A percentile compares a stretch with the other conserved stretches of the same genome.
Evolutionary conservation across 2,329 filamentous ascomycete species (phyloP).

Genomic region (Exserohilum turcica): DNA sequence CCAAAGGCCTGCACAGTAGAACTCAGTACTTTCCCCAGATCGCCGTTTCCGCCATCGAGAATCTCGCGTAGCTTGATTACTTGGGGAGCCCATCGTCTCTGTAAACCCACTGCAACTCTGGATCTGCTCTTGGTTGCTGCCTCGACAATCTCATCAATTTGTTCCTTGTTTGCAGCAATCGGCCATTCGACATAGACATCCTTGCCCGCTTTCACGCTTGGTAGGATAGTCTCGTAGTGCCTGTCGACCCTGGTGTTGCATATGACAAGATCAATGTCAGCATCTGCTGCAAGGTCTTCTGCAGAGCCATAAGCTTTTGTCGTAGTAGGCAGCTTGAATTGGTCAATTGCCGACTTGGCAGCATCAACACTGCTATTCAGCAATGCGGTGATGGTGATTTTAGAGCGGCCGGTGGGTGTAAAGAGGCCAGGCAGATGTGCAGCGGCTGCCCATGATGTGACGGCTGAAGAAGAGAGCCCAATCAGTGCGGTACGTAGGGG

Average conservation of each 20-base stretch:
- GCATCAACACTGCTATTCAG: constrained; percentile 53
- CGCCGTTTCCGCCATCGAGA: constrained; percentile 44
- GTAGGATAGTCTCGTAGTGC: constrained; percentile 55
- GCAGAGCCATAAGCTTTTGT: constrained; percentile 54
- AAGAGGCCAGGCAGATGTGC: constrained; percentile 67
- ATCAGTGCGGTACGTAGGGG: constrained; percentile 62
- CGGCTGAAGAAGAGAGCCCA: constrained; percentile 60
- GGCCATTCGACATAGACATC: constrained; percentile 59
- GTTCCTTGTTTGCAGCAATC: constrained; percentile 45
- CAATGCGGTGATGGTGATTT: constrained; percentile 54
- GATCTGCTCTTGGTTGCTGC: constrained; percentile 49
- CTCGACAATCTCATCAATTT: constrained; percentile 50
- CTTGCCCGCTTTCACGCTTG: constrained; percentile 60
- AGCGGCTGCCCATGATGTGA: constrained; percentile 59
- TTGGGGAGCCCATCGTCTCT: constrained; percentile 50
- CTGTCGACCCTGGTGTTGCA: constrained; percentile 60
- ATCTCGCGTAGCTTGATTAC: constrained; percentile 51
- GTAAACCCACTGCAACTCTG: constrained; percentile 55
- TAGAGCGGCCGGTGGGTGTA: constrained; percentile 25
- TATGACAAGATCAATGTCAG: constrained; percentile 51
- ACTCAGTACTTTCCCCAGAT: constrained; percentile 51
- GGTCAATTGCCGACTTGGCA: constrained; percentile 49
- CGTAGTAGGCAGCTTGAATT: constrained; percentile 43
- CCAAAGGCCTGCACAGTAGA: constrained; percentile 30
- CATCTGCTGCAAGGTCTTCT: constrained; percentile 51